Conservation (phyloP, 495 filamentous ascomycete species). For the Neurospora sp. region DNA sequence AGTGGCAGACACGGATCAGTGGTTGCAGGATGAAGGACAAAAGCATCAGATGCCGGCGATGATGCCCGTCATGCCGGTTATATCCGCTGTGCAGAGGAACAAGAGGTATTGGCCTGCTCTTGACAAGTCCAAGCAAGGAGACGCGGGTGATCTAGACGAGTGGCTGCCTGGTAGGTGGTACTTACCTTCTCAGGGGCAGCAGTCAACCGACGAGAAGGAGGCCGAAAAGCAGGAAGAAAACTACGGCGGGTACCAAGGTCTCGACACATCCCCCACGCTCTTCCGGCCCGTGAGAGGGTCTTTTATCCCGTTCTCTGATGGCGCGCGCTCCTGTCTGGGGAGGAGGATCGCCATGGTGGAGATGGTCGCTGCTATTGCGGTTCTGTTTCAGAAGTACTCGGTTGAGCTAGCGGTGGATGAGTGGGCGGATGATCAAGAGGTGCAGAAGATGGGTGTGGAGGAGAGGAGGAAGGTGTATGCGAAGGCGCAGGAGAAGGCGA, state of each 20-base stretch:
- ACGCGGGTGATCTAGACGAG: constrained; percentile 34
- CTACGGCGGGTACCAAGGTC: constrained; percentile 44
- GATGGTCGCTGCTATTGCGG: constrained; percentile 54
- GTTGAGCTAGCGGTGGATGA: constrained; percentile 56
- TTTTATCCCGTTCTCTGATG: constrained; percentile 66
- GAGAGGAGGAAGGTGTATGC: constrained; percentile 42
- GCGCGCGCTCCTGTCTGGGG: constrained; percentile 57
- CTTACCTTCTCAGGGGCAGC: constrained; percentile 9
- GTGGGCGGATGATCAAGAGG: constrained; percentile 50
- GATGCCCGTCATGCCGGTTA: constrained; percentile 22
- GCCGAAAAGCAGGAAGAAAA: constrained; percentile 36
- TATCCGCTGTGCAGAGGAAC: constrained; percentile 44
- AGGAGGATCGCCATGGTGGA: constrained; percentile 72
- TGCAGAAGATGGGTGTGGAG: constrained; percentile 40
- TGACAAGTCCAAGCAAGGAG: constrained; percentile 23
- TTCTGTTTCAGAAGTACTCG: constrained; percentile 53
- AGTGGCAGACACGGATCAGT: constrained; percentile 38
- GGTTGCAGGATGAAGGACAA: constrained; percentile 23
- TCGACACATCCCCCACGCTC: constrained; percentile 42
- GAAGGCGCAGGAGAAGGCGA: constrained; percentile 41
- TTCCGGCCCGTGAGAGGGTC: constrained; percentile 54
- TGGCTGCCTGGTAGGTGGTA: constrained; percentile 40
- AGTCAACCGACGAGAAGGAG: constrained; percentile 3
- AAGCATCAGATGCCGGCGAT: constrained; percentile 40
- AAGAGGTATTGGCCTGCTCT: constrained; percentile 52